Evolutionary conservation across 306 rosid species (phyloP), one percentile per base, ranked within the genome.

Genomic region (Sechiopsis laciniata): DNA sequence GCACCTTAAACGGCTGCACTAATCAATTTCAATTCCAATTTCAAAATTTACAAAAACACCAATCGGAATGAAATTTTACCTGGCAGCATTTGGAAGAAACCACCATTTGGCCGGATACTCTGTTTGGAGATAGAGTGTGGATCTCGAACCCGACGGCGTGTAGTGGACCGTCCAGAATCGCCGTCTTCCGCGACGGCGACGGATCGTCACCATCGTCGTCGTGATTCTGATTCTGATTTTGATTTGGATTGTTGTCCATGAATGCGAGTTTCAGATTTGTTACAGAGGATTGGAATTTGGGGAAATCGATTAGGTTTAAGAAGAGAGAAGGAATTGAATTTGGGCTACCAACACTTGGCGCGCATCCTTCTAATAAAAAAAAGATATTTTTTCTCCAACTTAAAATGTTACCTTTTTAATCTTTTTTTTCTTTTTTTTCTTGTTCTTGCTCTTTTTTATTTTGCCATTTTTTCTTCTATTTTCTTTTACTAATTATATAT

Each of bases 1-100:
- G 76, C 82, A 94, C 99, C 86, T 89, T 91, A 78, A 94, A 94
- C 19, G 95, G 90, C 99, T 94, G 70, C 6, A 5, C 83, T 42
- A 7, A 7, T 7, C 21, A 62, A 11, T 5, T 5, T 13, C 20
- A 26, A 20, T 55, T n/a, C 7, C 0, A 10, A 51, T 8, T 3
- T 10, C n/a, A 4, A 58, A 0, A 58, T 0, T 2, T 8, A 58
- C 24, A 22, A 22, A 22, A 5, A 22, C 5, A 57, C 2, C 37
- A 32, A 32, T 32, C 37, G 3, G 5, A 32, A 32, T 32, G 37
- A 32, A 32, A 32, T 2, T 32, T 26, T 26, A 58, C 73, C 57
- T 68, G 73, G 73, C 73, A 86, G 80, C 89, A 87, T 40, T 82
- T 90, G 0, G 66, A 65, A 72, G 95, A 89, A 51, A 94, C 82